Evolutionary conservation across 768 basidiomycete species (phyloP).

Genomic region (Amanita molliuscula): DNA sequence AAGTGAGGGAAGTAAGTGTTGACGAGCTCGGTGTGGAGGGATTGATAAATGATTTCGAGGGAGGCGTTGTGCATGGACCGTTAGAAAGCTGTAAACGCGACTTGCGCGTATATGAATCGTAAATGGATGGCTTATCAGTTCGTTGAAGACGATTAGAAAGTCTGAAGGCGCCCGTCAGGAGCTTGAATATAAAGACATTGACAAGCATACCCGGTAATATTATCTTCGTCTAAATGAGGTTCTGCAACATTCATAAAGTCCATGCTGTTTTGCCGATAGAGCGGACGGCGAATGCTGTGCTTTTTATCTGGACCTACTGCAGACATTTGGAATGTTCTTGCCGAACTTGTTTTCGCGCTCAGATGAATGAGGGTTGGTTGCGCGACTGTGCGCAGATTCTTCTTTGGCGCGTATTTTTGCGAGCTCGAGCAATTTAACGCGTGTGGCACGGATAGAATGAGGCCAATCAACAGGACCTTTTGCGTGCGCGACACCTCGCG

Average conservation of each 20-base stretch:
- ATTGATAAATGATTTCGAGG: conserved; percentile 33
- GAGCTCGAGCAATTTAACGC: conserved; percentile 72
- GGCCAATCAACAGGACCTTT: conserved; percentile 77
- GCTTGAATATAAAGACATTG: conserved; percentile 6
- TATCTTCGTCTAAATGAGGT: conserved; percentile 36
- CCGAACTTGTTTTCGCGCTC: conserved; percentile 31
- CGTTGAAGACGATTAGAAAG: conserved; percentile 60
- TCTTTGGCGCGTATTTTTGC: conserved; percentile 59
- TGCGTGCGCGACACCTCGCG: conserved; percentile 62
- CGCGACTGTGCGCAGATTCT: conserved; percentile 23
- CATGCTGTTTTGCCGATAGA: conserved; percentile 82
- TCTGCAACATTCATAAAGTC: conserved; percentile 60
- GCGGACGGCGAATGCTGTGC: conserved; percentile 32
- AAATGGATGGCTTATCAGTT: conserved; percentile 40
- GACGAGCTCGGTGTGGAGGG: conserved; percentile 59
- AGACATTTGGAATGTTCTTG: conserved; percentile 15
- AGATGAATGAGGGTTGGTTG: background rate
- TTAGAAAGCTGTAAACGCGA: conserved; percentile 20
- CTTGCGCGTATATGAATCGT: conserved; percentile 50
- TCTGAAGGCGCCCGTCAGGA: conserved; percentile 20
- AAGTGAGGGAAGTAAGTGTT: conserved; percentile 37
- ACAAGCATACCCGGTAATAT: conserved; percentile 49
- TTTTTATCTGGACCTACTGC: conserved; percentile 14
- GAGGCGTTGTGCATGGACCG: conserved; percentile 28
- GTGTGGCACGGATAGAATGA: conserved; percentile 73